Percentiles rank a stretch among this genome's conserved stretches.
phyloP scores from a whole-genome alignment of 176 grass and related monocot genomes.

The Ananas comosus region DNA sequence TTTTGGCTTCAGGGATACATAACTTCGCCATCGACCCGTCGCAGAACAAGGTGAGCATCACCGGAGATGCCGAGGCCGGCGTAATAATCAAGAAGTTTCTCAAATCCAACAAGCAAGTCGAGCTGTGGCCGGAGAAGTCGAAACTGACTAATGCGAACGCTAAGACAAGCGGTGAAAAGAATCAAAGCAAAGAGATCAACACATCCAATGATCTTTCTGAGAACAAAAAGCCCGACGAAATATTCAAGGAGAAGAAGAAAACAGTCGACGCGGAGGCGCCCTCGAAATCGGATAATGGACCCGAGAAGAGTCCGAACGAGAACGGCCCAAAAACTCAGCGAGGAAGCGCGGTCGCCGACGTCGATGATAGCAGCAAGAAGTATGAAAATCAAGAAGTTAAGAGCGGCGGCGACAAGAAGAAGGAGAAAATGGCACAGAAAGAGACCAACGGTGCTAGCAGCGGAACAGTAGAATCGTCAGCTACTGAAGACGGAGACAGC shows the following conservation, averaged over 20 bases:
- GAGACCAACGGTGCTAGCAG: background rate
- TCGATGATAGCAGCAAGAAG: no score
- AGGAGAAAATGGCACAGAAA: background rate
- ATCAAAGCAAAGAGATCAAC: background rate
- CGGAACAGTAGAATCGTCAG: background rate
- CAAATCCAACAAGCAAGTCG: conserved; percentile 61
- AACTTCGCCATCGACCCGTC: conserved; percentile 53
- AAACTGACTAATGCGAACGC: background rate
- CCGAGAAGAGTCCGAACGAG: background rate
- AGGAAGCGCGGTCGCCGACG: no score
- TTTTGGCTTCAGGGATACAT: conserved; percentile 38
- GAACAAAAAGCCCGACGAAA: no score
- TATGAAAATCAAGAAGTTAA: no score
- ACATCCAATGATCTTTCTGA: no score
- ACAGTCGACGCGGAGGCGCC: background rate
- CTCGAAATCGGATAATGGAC: background rate
- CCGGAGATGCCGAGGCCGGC: conserved; percentile 31
- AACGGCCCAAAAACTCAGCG: no score
- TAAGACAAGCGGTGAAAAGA: background rate
- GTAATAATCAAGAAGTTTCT: conserved; percentile 49
- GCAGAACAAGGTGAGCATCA: conserved; percentile 76
- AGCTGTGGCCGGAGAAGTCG: conserved; percentile 37
- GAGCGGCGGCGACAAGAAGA: background rate
- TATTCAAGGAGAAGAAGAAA: no score
- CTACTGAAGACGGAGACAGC: no score